Conservation (phyloP, 1,139 yeast genomes). For the Ogataea hybrid region DNA sequence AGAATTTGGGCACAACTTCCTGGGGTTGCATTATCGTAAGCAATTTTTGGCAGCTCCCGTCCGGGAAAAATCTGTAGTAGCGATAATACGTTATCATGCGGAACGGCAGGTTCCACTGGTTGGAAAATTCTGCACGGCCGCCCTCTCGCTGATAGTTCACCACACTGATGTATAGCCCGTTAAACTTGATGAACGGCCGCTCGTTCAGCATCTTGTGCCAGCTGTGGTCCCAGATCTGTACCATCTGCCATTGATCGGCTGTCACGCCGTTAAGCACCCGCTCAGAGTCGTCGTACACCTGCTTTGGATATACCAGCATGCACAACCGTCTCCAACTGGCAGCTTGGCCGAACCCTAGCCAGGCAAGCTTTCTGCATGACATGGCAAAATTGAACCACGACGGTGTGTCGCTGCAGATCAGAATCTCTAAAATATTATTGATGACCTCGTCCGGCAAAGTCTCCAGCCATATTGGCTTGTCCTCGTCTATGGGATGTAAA, state of each 20-base stretch:
- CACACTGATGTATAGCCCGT: conserved; percentile 83
- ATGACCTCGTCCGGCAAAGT: conserved; percentile 67
- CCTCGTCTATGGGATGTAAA: conserved; percentile 38
- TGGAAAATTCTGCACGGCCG: conserved; percentile 59
- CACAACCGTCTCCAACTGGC: conserved; percentile 59
- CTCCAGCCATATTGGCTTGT: conserved; percentile 52
- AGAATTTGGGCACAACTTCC: conserved; percentile 42
- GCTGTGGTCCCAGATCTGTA: conserved; percentile 47
- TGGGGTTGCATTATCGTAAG: conserved; percentile 67
- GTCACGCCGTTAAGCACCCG: conserved; percentile 39
- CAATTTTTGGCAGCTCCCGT: conserved; percentile 70
- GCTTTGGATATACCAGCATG: conserved; percentile 53
- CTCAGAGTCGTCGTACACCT: conserved; percentile 40
- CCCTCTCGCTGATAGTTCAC: conserved; percentile 85
- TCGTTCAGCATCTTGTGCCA: conserved; percentile 53
- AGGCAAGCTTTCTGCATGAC: conserved; percentile 61
- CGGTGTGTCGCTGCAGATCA: conserved; percentile 54
- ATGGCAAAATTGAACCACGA: conserved; percentile 66
- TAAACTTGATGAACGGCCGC: conserved; percentile 72
- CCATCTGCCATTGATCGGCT: conserved; percentile 40
- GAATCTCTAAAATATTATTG: conserved; percentile 47
- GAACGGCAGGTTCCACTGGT: conserved; percentile 74
- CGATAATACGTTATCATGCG: conserved; percentile 86
- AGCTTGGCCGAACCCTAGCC: conserved; percentile 56
- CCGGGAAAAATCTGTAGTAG: conserved; percentile 74